Base-by-base conservation (phyloP, 768 basidiomycete species). In the Coprinopsis marcescibilis region DNA sequence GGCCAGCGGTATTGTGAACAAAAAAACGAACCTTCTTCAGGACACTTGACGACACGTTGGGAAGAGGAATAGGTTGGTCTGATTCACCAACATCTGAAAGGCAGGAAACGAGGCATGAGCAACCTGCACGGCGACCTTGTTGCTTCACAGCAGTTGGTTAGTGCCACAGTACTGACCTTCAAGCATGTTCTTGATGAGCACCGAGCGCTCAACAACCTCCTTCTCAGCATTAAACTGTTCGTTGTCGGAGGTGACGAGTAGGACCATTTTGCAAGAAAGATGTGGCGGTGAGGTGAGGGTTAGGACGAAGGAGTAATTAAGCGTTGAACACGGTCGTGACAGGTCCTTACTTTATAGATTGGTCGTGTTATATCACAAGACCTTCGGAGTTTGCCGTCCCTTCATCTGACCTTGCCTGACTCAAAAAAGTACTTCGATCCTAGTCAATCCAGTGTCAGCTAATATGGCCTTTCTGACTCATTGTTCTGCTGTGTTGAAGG, bases 151-250 rank as follows among this genome's bases (percentile, higher is more conserved):
- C n/a, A n/a, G n/a, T n/a, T n/a, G n/a, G n/a, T n/a, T n/a, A n/a
- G n/a, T n/a, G n/a, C n/a, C n/a, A n/a, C n/a, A 71, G 32, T 48
- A 90, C 63, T 15, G 21, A 63, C 96, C 96, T 70, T 98, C 96
- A 44, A 98, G 86, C 96, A 99, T 97, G 76, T 96, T 95, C 77
- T 95, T 96, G 69, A 99, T 96, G 58, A 99, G 80, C 8, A 95
- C 92, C 52, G 83, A 86, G 65, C 96, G 89, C 71, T 94, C 89
- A 46, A 91, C 91, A 47, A 99, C 89, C 47, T 93, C 89, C 67
- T 85, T 89, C 63, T 97, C 93, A 54, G 94, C 88, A 43, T 78
- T 76, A 71, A 95, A 99, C 53, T 85, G 81, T 68, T 97, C 96
- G 56, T 89, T 92, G 66, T 99, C 96, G 37, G 95, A 97, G 30